These are phyloP conservation scores for Metschnikowia arizonensis DNA, from an alignment of 805 yeast species.

Conservation along the genomic window DNA sequence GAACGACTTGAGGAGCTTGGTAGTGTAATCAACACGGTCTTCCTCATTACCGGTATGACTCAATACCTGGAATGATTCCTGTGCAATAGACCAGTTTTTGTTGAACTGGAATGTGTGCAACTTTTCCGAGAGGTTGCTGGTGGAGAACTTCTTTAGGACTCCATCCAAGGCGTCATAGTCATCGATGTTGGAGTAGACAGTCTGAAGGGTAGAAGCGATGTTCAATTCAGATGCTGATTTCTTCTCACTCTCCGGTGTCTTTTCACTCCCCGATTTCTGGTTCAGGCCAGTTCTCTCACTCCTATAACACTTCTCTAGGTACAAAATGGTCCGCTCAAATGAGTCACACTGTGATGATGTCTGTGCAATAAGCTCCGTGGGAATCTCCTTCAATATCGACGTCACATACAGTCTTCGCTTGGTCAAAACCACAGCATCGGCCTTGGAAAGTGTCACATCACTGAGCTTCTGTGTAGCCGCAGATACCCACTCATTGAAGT, in stretches of 20 bases:
- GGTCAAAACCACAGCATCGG: slow-evolving; percentile 21
- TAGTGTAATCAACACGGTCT: slow-evolving; percentile 35
- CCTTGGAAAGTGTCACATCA: slow-evolving; percentile 19
- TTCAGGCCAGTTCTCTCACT: slow-evolving; percentile 18
- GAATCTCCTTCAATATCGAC: slow-evolving; percentile 50
- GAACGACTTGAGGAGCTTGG: slow-evolving; percentile 64
- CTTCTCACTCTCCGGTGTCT: no score
- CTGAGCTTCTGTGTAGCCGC: slow-evolving; percentile 32
- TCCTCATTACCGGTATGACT: slow-evolving; percentile 35
- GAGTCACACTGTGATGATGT: slow-evolving; percentile 81
- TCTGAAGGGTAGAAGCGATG: slow-evolving; percentile 52
- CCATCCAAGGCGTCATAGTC: slow-evolving; percentile 92
- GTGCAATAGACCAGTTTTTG: slow-evolving; percentile 82
- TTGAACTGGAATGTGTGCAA: slow-evolving; percentile 77
- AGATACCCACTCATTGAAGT: slow-evolving; percentile 73
- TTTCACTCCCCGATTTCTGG: not conserved
- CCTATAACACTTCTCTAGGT: slow-evolving; percentile 73
- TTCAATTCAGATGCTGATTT: not conserved
- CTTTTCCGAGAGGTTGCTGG: slow-evolving; percentile 68
- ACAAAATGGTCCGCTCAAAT: slow-evolving; percentile 81
- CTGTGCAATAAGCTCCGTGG: slow-evolving; percentile 67
- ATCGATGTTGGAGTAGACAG: slow-evolving; percentile 79
- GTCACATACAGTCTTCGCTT: slow-evolving; percentile 36
- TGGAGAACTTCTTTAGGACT: slow-evolving; percentile 65
- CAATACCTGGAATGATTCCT: slow-evolving; percentile 73